These are phyloP conservation scores for Curvularia eragrostidis DNA, from an alignment of 2,329 filamentous ascomycete species.

Conservation along the genomic window DNA sequence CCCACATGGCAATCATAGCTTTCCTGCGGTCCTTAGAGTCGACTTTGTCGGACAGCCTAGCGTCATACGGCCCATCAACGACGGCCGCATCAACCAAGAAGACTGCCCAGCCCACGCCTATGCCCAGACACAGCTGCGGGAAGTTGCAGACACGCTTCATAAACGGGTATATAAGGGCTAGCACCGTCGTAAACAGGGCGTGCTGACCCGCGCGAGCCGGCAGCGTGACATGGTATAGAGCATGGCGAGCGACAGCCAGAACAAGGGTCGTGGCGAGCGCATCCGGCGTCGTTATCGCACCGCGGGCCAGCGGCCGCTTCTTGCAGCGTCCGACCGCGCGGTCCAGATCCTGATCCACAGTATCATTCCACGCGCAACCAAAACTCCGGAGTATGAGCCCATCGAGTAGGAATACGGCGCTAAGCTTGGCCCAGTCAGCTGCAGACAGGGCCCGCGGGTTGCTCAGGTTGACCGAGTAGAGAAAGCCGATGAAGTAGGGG, in stretches of 20 bases:
- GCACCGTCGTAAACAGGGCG: slow-evolving; percentile 52
- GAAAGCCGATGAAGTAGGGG: slow-evolving; percentile 51
- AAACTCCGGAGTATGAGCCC: slow-evolving; percentile 40
- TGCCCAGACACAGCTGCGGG: slow-evolving; percentile 59
- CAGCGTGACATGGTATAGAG: not conserved
- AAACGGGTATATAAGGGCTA: slow-evolving; percentile 59
- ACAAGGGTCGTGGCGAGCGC: slow-evolving; percentile 6
- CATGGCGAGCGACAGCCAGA: slow-evolving; percentile 5
- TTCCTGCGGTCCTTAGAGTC: slow-evolving; percentile 2
- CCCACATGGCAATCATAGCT: slow-evolving; percentile 8
- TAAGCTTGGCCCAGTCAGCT: slow-evolving; percentile 19
- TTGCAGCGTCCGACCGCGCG: slow-evolving; percentile 48
- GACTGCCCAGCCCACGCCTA: slow-evolving; percentile 28
- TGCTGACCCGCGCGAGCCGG: slow-evolving; percentile 29
- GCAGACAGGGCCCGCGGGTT: slow-evolving; percentile 9
- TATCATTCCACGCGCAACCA: slow-evolving; percentile 63
- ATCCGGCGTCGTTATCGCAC: slow-evolving; percentile 56
- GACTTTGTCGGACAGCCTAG: not conserved
- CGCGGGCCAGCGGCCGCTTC: slow-evolving; percentile 47
- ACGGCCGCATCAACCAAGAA: slow-evolving; percentile 12
- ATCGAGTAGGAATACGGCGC: slow-evolving; percentile 56
- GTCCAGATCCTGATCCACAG: slow-evolving; percentile 62
- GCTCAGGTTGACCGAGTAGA: slow-evolving; percentile 42
- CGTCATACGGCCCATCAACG: slow-evolving; percentile 1
- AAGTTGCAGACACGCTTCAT: slow-evolving; percentile 62